Percentiles rank a stretch among this genome's conserved stretches.
Evolutionary conservation across 208 protist species (phyloP).

Genomic region (Crithidia sp.): DNA sequence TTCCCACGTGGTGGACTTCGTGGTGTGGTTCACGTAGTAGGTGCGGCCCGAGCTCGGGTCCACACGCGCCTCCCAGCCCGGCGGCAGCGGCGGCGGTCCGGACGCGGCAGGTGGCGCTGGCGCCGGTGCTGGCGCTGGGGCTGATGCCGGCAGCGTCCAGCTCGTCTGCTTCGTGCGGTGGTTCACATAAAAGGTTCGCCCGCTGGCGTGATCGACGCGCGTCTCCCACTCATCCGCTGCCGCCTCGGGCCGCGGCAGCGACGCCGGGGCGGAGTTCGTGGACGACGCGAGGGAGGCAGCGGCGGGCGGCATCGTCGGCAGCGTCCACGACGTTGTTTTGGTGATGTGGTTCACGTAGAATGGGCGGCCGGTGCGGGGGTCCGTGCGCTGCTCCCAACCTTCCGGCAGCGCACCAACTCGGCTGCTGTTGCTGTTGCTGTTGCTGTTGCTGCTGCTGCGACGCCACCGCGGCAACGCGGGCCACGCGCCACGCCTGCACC

Average conservation of each 20-base stretch:
- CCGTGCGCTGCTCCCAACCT: conserved; percentile 49
- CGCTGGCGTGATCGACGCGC: conserved; percentile 47
- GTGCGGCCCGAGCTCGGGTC: conserved; percentile 49
- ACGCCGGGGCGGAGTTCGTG: not conserved
- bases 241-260: not conserved
- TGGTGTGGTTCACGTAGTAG: conserved; percentile 74
- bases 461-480: not conserved
- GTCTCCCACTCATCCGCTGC: conserved; percentile 45
- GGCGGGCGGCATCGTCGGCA: conserved; percentile 21
- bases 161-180: conserved; percentile 72
- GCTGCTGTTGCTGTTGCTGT: conserved; percentile 22
- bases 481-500: conserved; percentile 23
- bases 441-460: conserved; percentile 9
- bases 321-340: conserved; percentile 63
- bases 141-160: conserved; percentile 40
- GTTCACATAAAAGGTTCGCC: conserved; percentile 76
- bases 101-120: conserved; percentile 5
- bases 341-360: conserved; percentile 86
- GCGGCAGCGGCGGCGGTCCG: conserved; percentile 8
- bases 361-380: conserved; percentile 48
- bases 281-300: conserved; percentile 5
- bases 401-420: conserved; percentile 26
- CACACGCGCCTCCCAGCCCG: conserved; percentile 50
- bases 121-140: not conserved
- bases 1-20: conserved; percentile 57